These are phyloP conservation scores for Wilcoxina mikolae DNA, from an alignment of 495 filamentous ascomycete species.

Conservation along the genomic window DNA sequence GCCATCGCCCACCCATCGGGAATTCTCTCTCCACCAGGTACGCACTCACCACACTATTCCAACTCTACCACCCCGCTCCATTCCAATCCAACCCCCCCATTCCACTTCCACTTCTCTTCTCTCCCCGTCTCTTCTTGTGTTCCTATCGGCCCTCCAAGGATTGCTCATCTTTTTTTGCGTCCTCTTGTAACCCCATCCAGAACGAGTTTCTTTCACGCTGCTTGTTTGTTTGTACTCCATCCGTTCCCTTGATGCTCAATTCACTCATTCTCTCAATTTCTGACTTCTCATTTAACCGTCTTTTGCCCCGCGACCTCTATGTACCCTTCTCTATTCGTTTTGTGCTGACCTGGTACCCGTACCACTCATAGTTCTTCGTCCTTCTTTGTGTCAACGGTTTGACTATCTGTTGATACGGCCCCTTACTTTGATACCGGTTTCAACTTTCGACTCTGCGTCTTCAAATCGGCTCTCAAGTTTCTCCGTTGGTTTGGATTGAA, in stretches of 20 bases:
- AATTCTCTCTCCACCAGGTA: neutral
- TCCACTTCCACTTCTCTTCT: constrained; percentile 12
- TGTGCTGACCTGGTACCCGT: constrained; percentile 12
- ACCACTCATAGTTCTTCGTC: constrained; percentile 16
- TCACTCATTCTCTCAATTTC: constrained; percentile 1
- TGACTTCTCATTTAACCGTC: constrained; percentile 10
- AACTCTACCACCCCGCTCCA: constrained; percentile 11
- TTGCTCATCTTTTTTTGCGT: neutral
- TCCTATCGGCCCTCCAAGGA: neutral
- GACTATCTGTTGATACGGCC: constrained; percentile 28
- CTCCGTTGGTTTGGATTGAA: neutral
- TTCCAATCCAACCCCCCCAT: neutral
- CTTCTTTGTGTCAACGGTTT: constrained; percentile 23
- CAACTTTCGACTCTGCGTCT: neutral
- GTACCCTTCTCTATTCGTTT: constrained; percentile 1
- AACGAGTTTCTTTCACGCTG: constrained; percentile 7
- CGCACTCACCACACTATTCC: constrained; percentile 2
- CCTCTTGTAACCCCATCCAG: neutral
- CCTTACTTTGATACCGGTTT: constrained; percentile 27
- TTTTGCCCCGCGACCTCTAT: constrained; percentile 8
- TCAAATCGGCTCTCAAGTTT: neutral
- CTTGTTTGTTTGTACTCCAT: constrained; percentile 9
- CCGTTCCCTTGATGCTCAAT: constrained; percentile 3
- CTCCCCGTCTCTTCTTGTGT: constrained; percentile 12
- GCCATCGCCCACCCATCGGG: neutral